Conservation (phyloP, 2,329 filamentous ascomycete genomes). For the Venturia asperata region DNA sequence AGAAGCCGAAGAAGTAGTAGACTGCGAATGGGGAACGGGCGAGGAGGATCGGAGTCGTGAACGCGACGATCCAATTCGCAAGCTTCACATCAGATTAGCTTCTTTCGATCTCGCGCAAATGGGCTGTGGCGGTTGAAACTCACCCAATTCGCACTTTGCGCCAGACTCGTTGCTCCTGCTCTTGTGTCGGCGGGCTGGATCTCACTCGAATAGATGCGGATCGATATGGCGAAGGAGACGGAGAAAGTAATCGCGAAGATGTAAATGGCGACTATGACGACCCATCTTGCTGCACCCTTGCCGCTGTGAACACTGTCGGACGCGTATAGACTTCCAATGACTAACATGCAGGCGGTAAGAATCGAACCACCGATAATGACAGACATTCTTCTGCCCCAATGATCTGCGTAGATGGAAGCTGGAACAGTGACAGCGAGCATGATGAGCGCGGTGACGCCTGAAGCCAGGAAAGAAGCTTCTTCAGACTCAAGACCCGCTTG, state of each 20-base stretch:
- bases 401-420: slow-evolving; percentile 47
- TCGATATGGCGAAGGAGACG: slow-evolving; percentile 48
- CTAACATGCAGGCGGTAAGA: slow-evolving; percentile 45
- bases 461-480: slow-evolving; percentile 51
- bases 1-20: slow-evolving; percentile 32
- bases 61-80: slow-evolving; percentile 29
- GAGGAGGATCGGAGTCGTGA: slow-evolving; percentile 46
- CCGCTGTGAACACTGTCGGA: slow-evolving; percentile 35
- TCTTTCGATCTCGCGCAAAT: background rate
- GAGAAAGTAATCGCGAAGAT: slow-evolving; percentile 43
- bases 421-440: slow-evolving; percentile 50
- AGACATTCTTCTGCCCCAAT: slow-evolving; percentile 48
- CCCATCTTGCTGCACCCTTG: slow-evolving; percentile 40
- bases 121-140: slow-evolving; percentile 20
- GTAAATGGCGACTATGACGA: slow-evolving; percentile 46
- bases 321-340: slow-evolving; percentile 50
- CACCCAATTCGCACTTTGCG: slow-evolving; percentile 49
- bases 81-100: slow-evolving; percentile 21
- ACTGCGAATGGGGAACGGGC: slow-evolving; percentile 32
- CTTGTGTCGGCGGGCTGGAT: slow-evolving; percentile 51
- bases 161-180: slow-evolving; percentile 48
- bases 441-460: slow-evolving; percentile 50
- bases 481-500: slow-evolving; percentile 48
- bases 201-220: slow-evolving; percentile 52
- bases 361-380: slow-evolving; percentile 48